Conservation (phyloP, 768 basidiomycete genomes). For the Boletus patriciae region DNA sequence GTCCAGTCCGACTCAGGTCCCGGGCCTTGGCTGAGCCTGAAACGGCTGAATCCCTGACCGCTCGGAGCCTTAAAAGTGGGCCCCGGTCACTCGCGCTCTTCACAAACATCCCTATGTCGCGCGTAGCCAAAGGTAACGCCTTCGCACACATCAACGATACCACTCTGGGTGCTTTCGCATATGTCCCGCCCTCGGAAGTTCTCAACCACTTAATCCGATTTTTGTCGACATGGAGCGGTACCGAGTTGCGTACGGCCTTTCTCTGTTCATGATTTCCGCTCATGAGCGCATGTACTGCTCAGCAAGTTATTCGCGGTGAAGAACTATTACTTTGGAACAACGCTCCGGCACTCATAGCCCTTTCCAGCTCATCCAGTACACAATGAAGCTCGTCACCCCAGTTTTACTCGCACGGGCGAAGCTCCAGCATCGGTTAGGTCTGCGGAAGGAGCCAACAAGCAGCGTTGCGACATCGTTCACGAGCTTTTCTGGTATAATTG, state of each 20-base stretch:
- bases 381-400: conserved; percentile 67
- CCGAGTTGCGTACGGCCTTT: conserved; percentile 61
- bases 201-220: conserved; percentile 74
- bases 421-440: conserved; percentile 63
- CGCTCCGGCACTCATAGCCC: neutral
- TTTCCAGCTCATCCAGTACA: conserved; percentile 68
- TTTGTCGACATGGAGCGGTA: conserved; percentile 82
- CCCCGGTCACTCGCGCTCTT: neutral
- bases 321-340: neutral
- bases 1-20: too few relatives aligned
- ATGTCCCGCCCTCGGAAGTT: conserved; percentile 57
- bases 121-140: conserved; percentile 44
- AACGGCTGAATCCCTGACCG: too few relatives aligned
- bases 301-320: conserved; percentile 77
- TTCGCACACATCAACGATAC: conserved; percentile 58
- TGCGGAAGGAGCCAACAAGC: conserved; percentile 55
- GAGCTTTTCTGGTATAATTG: conserved; percentile 55
- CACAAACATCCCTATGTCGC: conserved; percentile 45
- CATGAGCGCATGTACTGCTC: conserved; percentile 5
- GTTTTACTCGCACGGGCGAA: conserved; percentile 66
- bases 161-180: conserved; percentile 62
- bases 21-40: too few relatives aligned
- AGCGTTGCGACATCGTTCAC: conserved; percentile 49
- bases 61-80: neutral
- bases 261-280: conserved; percentile 11